Percentiles rank a stretch among this genome's conserved stretches.
phyloP scores from a whole-genome alignment of 2,329 filamentous ascomycete species.

The Hypoxylon sp. region DNA sequence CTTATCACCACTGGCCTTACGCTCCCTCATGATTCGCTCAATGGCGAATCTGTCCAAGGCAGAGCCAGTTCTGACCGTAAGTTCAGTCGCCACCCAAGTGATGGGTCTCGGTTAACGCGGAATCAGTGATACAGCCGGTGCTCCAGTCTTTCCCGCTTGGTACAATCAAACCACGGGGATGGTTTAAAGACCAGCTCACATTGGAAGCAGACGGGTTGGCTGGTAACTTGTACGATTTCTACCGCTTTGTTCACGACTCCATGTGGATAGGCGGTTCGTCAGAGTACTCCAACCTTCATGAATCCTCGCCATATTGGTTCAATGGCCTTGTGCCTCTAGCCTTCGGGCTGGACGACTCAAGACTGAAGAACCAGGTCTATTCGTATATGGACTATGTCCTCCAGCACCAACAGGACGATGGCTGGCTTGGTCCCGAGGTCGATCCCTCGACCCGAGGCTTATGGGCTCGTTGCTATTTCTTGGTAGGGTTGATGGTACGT shows the following conservation, averaged over 20 bases:
- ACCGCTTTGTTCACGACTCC: constrained; percentile 66
- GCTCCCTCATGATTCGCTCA: constrained; percentile 28
- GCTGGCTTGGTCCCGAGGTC: constrained; percentile 70
- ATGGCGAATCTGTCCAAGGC: not conserved
- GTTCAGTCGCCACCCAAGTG: not conserved
- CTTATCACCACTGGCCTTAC: constrained; percentile 26
- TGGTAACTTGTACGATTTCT: constrained; percentile 65
- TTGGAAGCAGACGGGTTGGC: constrained; percentile 50
- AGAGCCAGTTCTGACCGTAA: constrained; percentile 35
- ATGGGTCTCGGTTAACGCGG: constrained; percentile 25
- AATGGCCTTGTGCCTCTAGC: constrained; percentile 71
- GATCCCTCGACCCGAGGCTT: constrained; percentile 61
- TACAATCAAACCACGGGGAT: constrained; percentile 51
- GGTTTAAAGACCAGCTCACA: constrained; percentile 51
- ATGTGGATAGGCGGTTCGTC: constrained; percentile 66
- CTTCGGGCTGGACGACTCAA: constrained; percentile 63
- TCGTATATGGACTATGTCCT: constrained; percentile 63
- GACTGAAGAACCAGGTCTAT: constrained; percentile 65
- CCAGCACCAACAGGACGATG: constrained; percentile 65
- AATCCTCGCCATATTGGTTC: constrained; percentile 71
- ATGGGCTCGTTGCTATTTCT: constrained; percentile 67
- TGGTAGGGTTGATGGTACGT: constrained; percentile 63
- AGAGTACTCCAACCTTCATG: constrained; percentile 68
- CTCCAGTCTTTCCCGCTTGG: constrained; percentile 50
- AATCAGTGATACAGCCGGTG: constrained; percentile 51